Base-by-base conservation (phyloP, 139 green algal species). In the Coelastrella sp. region DNA sequence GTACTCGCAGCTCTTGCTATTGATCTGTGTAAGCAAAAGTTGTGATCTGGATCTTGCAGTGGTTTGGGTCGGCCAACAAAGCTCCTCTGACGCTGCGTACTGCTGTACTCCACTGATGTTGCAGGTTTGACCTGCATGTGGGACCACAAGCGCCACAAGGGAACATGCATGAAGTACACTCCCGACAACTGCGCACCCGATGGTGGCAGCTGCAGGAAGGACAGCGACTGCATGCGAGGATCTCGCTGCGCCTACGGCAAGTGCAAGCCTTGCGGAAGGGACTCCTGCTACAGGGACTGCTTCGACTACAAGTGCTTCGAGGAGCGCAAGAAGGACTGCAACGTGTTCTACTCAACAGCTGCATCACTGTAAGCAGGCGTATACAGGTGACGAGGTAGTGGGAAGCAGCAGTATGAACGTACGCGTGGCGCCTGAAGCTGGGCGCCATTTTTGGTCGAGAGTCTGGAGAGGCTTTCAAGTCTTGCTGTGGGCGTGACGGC, bases 281-380 rank as follows among this genome's bases (percentile, higher is more conserved):
- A 87, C 4, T 66, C 13, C 3, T 87, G 82, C 65, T n/a, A 79
- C 82, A 61, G 59, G 32, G 32, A 78, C 5, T 87, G 82, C 23
- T 79, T 65, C 19, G 65, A 61, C 14, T 87, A 66, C 20, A 56
- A 78, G 13, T 87, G 82, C 65, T 87, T 65, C 17, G 20, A 78
- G 0, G 82, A 87, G 82, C 64, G 82, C 23, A 79, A 87, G 65
- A 87, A 78, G 82, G 65, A 87, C 20, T 87, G 82, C 16, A 19
- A 78, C 5, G 20, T 32, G 1, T 79, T 78, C 65, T 78, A 79
- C 47, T 32, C 82, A n/a, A 78, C 78, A 16, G 78, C 32, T 71
- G 78, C 78, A 84, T 57, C 47, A 6, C 56, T 65, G 78, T 84
- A 13, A 84, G 74, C 20, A 8, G 7, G 10, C 23, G 4, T 77